Evolutionary conservation across 495 filamentous ascomycete species (phyloP), one percentile per base, ranked within the genome.

Genomic region (Penicillium desertorum): DNA sequence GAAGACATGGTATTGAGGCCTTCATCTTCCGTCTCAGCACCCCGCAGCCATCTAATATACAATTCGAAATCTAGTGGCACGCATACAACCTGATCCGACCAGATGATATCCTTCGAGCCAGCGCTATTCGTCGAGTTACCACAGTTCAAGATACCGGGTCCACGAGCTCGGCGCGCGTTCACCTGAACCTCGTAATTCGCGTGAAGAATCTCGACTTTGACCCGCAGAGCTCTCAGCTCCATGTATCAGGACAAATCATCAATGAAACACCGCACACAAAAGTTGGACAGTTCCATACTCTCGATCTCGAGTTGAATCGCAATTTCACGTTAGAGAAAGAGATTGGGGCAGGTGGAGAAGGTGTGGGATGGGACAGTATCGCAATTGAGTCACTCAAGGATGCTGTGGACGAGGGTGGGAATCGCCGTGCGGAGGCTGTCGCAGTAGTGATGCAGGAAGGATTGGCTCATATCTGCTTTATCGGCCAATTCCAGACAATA

Each of bases 401-500:
- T 68, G 89, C 92, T 1, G 77, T 90, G 3, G 86, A 89, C 64
- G 83, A 87, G 60, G 81, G 87, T 29, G 87, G 89, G 34, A 84
- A 87, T 17, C 75, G 78, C 45, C 74, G 77, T 19, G 90, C 90
- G 0, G 88, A 92, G 60, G 83, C 94, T 20, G 86, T 89, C 42
- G 94, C 93, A 2, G 86, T 97, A 1, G 86, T 97, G 5, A 95
- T 98, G 90, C 90, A 96, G 58, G 93, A 97, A 62, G 94, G 93
- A 0, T 60, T 95, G 36, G 92, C 95, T 49, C 93, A 96, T 76
- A 88, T 98, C 53, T 96, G 91, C 70, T 81, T 96, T 19, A 90
- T 98, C 59, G 95, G 92, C 11, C 91, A 96, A 55, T 86, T 89
- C 66, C 91, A 91, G 59, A 98, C 93, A 3, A 79, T 97, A 59